Evolutionary conservation across 202 grass and related monocot genomes (phyloP).

Genomic region (Schoenoplectus tabernaemontani): DNA sequence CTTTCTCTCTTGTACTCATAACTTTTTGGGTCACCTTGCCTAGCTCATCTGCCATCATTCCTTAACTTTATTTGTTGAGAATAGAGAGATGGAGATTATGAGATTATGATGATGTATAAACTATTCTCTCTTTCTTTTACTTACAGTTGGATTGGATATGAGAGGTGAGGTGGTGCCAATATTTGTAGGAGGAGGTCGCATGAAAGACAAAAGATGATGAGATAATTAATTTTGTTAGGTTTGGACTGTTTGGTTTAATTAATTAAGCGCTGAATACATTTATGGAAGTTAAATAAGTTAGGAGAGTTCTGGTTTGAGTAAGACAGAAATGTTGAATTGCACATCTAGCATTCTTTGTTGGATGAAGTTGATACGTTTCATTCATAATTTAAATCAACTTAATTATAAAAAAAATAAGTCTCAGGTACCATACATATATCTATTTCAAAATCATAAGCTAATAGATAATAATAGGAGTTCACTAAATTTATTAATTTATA

Average conservation of each 20-base stretch:
- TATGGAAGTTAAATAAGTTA: not conserved
- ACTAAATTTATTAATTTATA: too few relatives aligned
- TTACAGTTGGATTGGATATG: too few relatives aligned
- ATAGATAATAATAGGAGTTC: too few relatives aligned
- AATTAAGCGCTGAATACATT: not conserved
- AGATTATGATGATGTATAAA: too few relatives aligned
- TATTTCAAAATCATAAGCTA: not conserved
- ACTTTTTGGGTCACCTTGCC: not conserved
- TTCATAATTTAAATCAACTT: not conserved
- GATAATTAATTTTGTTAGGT: constrained; percentile 9
- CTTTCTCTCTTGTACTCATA: not conserved
- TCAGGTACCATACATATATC: too few relatives aligned
- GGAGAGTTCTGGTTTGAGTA: not conserved
- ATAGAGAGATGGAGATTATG: not conserved
- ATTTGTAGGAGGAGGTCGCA: constrained; percentile 5
- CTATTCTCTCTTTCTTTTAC: too few relatives aligned
- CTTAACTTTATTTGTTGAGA: not conserved
- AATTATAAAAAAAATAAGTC: not conserved
- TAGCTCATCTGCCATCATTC: constrained; percentile 21
- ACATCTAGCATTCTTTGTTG: constrained; percentile 2
- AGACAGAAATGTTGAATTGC: not conserved
- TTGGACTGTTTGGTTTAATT: not conserved
- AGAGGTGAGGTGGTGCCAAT: not conserved
- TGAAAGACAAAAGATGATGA: not conserved
- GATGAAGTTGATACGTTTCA: not conserved